Evolutionary conservation across 1,139 yeast species (phyloP).

Genomic region (Candida mesenterica): DNA sequence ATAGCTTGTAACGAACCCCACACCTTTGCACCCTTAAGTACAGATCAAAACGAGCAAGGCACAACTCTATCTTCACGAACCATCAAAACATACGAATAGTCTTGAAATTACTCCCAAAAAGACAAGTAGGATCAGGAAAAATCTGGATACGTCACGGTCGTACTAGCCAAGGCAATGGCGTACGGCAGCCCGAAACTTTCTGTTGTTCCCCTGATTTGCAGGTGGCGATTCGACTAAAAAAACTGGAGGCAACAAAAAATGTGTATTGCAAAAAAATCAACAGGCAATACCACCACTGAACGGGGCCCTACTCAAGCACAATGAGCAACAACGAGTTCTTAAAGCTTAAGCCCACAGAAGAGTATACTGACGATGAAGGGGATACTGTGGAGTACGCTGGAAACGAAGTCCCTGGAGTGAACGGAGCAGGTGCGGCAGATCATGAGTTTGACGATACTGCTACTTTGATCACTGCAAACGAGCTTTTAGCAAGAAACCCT

Average conservation of each 20-base stretch:
- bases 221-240: neutral
- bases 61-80: too few species aligned
- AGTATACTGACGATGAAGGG: conserved; percentile 9
- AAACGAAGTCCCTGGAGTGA: conserved; percentile 18
- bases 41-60: too few species aligned
- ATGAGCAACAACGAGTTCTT: conserved; percentile 13
- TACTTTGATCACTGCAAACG: conserved; percentile 21
- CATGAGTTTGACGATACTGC: conserved; percentile 19
- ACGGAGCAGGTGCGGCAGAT: neutral
- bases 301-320: too few species aligned
- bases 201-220: too few species aligned
- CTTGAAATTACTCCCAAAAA: too few species aligned
- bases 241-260: neutral
- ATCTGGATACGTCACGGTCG: too few species aligned
- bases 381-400: conserved; percentile 13
- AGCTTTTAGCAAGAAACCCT: conserved; percentile 9
- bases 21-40: too few species aligned
- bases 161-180: too few species aligned
- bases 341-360: conserved; percentile 7
- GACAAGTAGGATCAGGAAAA: too few species aligned
- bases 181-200: too few species aligned
- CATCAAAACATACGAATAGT: too few species aligned
- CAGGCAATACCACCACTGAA: conserved; percentile 2
- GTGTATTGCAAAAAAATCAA: conserved; percentile 1
- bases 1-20: too few species aligned